A percentile compares a stretch with the other conserved stretches of the same genome.
Conservation (phyloP, 2,329 filamentous ascomycete species). For the Sporothrix phasma region DNA sequence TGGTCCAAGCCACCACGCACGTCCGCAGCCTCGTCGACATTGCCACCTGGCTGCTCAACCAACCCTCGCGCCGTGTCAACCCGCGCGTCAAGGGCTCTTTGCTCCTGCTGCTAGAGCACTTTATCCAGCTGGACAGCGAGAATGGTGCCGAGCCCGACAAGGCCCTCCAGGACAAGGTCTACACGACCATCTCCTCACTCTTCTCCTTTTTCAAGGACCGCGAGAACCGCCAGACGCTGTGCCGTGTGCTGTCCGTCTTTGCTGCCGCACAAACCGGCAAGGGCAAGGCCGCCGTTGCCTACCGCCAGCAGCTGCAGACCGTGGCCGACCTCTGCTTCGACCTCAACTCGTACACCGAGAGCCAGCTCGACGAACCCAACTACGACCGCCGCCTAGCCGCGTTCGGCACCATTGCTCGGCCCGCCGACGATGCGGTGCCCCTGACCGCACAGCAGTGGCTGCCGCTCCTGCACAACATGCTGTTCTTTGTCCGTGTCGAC, state of each 20-base stretch:
- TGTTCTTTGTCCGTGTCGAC: slow-evolving; percentile 75
- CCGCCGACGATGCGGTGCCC: slow-evolving; percentile 36
- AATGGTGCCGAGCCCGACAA: slow-evolving; percentile 15
- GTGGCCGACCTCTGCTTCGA: slow-evolving; percentile 63
- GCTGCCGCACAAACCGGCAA: slow-evolving; percentile 44
- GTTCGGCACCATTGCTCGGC: slow-evolving; percentile 61
- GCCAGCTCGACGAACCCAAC: slow-evolving; percentile 73
- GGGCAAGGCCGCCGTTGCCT: slow-evolving; percentile 25
- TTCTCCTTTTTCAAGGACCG: slow-evolving; percentile 88
- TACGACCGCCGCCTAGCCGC: slow-evolving; percentile 73
- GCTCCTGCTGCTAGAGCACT: slow-evolving; percentile 69
- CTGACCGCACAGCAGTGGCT: slow-evolving; percentile 71
- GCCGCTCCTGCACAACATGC: slow-evolving; percentile 77
- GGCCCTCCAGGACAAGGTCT: slow-evolving; percentile 55
- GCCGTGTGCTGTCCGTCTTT: slow-evolving; percentile 62
- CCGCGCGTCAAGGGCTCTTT: slow-evolving; percentile 75
- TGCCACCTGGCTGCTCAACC: slow-evolving; percentile 68
- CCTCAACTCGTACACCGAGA: slow-evolving; percentile 67
- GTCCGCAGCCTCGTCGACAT: slow-evolving; percentile 71
- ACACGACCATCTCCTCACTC: slow-evolving; percentile 64
- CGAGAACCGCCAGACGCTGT: slow-evolving; percentile 62
- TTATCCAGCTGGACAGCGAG: slow-evolving; percentile 58
- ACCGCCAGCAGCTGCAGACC: slow-evolving; percentile 35
- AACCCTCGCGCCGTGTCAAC: slow-evolving; percentile 73
- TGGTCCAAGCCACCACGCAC: slow-evolving; percentile 58